Evolutionary conservation across 331 rosid species (phyloP), one percentile per base, ranked within the genome.

Genomic region (Quercus phellos): DNA sequence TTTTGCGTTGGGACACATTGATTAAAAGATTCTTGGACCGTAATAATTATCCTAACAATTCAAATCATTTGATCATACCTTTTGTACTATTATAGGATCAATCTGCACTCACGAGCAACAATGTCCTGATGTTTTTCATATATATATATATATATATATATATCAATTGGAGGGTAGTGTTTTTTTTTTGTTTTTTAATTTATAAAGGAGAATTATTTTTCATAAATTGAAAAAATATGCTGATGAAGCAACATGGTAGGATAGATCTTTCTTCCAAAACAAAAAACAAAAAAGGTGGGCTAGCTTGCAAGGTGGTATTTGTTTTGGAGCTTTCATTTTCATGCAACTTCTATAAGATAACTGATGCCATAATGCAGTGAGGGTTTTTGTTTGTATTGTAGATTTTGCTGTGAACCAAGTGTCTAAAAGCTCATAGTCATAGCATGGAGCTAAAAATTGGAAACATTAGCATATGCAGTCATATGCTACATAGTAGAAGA

Each of bases 11-110:
- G 80, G 80, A 69, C 17, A 32, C 75, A 79, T 79, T 35, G 75
- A 35, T 82, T 77, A 74, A 74, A 82, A 82, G 80, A 81, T 84
- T 82, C 88, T 76, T 74, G 78, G 78, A 84, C 77, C 79, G 46
- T 77, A 83, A 86, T 77, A 77, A 88, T 84, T 85, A 88, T 74
- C 78, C 81, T 55, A 78, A 55, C 63, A 55, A 73, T 51, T 66
- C 83, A 79, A 75, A 79, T 87, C 84, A 87, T 85, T 83, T 80
- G 79, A 77, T 77, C 72, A 78, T 54, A 74, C 42, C 74, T 73
- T 35, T 13, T 76, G 76, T 61, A 72, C 71, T 84, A 29, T 71
- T 79, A 54, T 59, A 34, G 78, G 71, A 55, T 53, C 79, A 43
- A 67, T 64, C 72, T 29, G 54, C 54, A 24, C 71, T 81, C 50